Base-by-base conservation (phyloP, 2,329 filamentous ascomycete species). In the Cercospora berteroae region DNA sequence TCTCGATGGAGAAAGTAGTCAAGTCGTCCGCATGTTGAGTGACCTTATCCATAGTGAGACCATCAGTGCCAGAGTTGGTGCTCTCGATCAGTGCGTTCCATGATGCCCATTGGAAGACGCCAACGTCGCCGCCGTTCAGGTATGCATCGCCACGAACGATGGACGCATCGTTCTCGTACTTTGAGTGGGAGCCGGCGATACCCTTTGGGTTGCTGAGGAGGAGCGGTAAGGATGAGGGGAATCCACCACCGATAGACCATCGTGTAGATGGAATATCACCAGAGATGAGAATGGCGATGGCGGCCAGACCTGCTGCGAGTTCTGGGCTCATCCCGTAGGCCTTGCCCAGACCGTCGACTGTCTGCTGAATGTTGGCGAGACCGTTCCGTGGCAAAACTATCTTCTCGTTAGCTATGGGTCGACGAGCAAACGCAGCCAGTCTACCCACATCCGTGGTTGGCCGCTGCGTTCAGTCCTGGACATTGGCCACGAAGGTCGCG, bases 151-250 rank as follows among this genome's bases (percentile, higher is more conserved):
- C 62, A 50, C 72, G 73, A 50, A 60, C 71, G 57, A 74, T 74
- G 27, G 72, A 73, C 10, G 64, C 72, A 63, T 80, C 78, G 7
- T 71, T 70, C 65, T 80, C 78, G 67, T 78, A 80, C 48, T 75
- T 74, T 70, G 77, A 78, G 71, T 80, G 78, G 8, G 72, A 70
- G 48, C 70, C 73, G 3, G 66, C 69, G 60, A 75, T 71, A 65
- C 70, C 77, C 71, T 69, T 73, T 59, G 60, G 67, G 20, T 61
- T 61, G 48, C 72, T 69, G 29, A 75, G 65, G 20, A 67, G 64
- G n/a, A 67, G 18, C 44, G 59, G 65, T 56, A 61, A 33, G 29
- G 55, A 64, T 27, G 66, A 61, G 5, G 69, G 67, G 20, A 65
- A 68, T 5, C 64, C 57, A 9, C 71, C 72, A n/a, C 75, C 76